A percentile compares a stretch with the other conserved stretches of the same genome.
These are phyloP conservation scores for Helianthus tuberosus DNA, from an alignment of 129 eudicot genomes.

Conservation along the genomic window DNA sequence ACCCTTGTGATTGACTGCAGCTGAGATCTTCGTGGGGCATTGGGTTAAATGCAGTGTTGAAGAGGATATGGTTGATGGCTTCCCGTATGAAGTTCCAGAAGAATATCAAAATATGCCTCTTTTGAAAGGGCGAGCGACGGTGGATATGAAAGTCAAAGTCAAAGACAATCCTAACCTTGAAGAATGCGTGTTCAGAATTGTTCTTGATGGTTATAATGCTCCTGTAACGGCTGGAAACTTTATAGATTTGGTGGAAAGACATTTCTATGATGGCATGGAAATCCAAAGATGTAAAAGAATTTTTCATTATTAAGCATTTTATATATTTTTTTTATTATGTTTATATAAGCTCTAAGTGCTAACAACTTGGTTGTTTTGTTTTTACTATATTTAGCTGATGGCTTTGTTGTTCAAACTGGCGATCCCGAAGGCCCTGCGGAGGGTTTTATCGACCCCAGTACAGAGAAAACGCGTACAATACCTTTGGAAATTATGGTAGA, in stretches of 20 bases:
- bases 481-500: conserved; percentile 90
- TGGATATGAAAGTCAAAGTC: conserved; percentile 99
- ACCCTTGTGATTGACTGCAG: conserved; percentile 98
- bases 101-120: conserved; percentile 92
- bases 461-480: conserved; percentile 86
- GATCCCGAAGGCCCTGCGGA: conserved; percentile 99
- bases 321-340: conserved; percentile 7
- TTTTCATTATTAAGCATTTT: background rate
- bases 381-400: conserved; percentile 69
- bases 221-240: conserved; percentile 98
- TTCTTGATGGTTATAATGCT: conserved; percentile 94
- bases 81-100: conserved; percentile 95
- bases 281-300: conserved; percentile 77
- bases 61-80: conserved; percentile 99
- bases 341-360: background rate
- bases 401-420: conserved; percentile 97
- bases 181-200: conserved; percentile 83
- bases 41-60: conserved; percentile 99
- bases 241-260: conserved; percentile 93
- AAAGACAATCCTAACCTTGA: conserved; percentile 92
- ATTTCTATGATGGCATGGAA: conserved; percentile 99
- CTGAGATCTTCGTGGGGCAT: conserved; percentile 99
- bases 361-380: conserved; percentile 10
- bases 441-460: conserved; percentile 98
- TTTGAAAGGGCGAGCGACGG: conserved; percentile 91